These are phyloP conservation scores for Cymbopogon citratus DNA, from an alignment of 176 grass and related monocot genomes.

Conservation along the genomic window DNA sequence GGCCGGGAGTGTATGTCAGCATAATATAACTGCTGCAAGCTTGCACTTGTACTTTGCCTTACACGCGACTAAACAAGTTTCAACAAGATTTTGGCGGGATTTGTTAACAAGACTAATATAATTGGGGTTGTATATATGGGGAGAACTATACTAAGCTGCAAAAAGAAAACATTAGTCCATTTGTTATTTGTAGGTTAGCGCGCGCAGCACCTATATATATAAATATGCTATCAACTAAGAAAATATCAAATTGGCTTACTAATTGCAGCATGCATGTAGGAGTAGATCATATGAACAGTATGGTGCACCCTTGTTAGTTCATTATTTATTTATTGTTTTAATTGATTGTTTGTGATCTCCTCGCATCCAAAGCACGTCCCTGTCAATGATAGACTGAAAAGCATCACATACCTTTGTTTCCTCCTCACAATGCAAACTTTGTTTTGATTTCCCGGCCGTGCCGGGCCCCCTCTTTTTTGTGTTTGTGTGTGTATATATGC, in stretches of 20 bases:
- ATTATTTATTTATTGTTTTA: neutral
- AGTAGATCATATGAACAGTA: too few species aligned
- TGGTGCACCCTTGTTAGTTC: neutral
- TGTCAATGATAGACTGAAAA: constrained; percentile 34
- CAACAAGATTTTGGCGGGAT: neutral
- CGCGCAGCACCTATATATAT: neutral
- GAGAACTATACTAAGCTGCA: neutral
- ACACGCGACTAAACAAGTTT: neutral
- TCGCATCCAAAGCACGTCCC: neutral
- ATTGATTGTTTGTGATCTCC: neutral
- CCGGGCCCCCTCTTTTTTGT: neutral
- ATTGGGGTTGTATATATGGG: neutral
- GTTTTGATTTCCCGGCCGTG: neutral
- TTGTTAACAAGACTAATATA: neutral
- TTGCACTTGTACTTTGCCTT: neutral
- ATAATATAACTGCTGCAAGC: neutral
- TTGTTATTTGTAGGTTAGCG: neutral
- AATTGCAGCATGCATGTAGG: neutral
- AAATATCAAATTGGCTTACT: neutral
- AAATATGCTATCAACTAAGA: neutral
- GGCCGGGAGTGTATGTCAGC: too few species aligned
- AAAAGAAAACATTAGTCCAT: neutral
- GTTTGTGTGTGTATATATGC: too few species aligned
- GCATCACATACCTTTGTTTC: constrained; percentile 1
- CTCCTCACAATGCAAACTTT: neutral